A percentile compares a stretch with the other conserved stretches of the same genome.
These are phyloP conservation scores for Carex cristatella DNA, from an alignment of 176 grass and related monocot species.

Conservation along the genomic window DNA sequence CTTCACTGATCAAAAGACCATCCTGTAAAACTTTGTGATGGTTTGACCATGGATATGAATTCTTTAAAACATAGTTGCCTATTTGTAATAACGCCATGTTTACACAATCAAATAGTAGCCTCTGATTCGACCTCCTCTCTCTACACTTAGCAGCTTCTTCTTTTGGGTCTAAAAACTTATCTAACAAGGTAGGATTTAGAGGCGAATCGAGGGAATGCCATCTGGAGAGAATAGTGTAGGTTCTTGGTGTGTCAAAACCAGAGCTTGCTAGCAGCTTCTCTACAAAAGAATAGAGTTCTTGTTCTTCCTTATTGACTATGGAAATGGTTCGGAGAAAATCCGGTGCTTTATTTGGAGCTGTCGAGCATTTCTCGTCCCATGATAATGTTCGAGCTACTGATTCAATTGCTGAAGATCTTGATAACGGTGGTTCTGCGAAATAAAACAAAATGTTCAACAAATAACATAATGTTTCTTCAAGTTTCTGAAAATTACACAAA, in stretches of 20 bases:
- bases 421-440: conserved; percentile 32
- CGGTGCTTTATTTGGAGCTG: conserved; percentile 14
- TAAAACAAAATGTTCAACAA: conserved; percentile 22
- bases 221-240: conserved; percentile 42
- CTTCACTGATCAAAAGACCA: conserved; percentile 34
- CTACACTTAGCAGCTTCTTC: conserved; percentile 61
- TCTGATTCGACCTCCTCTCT: conserved; percentile 72
- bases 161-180: conserved; percentile 61
- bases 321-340: conserved; percentile 17
- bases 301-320: conserved; percentile 33
- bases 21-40: neutral
- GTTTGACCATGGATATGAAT: conserved; percentile 39
- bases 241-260: conserved; percentile 40
- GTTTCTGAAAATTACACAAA: neutral
- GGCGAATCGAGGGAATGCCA: conserved; percentile 64
- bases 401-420: conserved; percentile 36
- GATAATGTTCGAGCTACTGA: conserved; percentile 46
- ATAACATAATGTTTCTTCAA: neutral
- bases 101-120: conserved; percentile 75
- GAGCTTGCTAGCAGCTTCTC: conserved; percentile 64
- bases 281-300: conserved; percentile 45
- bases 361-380: conserved; percentile 46
- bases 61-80: conserved; percentile 30
- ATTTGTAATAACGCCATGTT: conserved; percentile 63
- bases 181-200: conserved; percentile 52